These are phyloP conservation scores for Xylariaceae sp. DNA, from an alignment of 2,329 filamentous ascomycete species.

Conservation along the genomic window DNA sequence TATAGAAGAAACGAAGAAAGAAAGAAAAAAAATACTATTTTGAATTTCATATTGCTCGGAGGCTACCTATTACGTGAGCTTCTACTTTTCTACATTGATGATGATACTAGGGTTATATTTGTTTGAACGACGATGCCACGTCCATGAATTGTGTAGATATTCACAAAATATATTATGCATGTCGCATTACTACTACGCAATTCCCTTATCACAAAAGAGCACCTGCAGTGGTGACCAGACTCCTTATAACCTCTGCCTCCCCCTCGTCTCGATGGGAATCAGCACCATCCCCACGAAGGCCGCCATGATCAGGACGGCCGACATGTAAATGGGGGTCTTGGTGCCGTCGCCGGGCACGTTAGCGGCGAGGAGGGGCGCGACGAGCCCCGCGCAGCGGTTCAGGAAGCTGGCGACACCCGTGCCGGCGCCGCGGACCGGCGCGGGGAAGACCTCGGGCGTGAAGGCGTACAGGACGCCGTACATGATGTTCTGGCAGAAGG, in stretches of 20 bases:
- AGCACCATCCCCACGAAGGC: slow-evolving; percentile 63
- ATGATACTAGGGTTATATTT: no score
- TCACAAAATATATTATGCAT: background rate
- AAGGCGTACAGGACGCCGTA: slow-evolving; percentile 78
- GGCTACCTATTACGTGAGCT: no score
- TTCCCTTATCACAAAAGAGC: no score
- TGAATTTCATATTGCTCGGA: no score
- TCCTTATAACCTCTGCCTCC: slow-evolving; percentile 57
- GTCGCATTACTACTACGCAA: background rate
- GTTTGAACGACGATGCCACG: background rate
- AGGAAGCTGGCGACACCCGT: slow-evolving; percentile 73
- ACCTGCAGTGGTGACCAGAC: no score
- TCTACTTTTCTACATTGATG: no score
- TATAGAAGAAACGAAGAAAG: no score
- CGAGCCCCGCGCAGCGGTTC: slow-evolving; percentile 68
- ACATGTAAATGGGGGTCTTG: slow-evolving; percentile 60
- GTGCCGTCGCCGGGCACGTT: slow-evolving; percentile 61
- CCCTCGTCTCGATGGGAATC: slow-evolving; percentile 66
- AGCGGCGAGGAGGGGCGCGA: slow-evolving; percentile 70
- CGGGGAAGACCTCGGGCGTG: slow-evolving; percentile 76
- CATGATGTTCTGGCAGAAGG: slow-evolving; percentile 76
- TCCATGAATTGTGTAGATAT: background rate
- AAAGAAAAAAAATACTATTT: no score
- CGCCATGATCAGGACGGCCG: slow-evolving; percentile 57
- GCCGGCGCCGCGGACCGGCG: slow-evolving; percentile 70